A percentile compares a stretch with the other conserved stretches of the same genome.
phyloP scores from a whole-genome alignment of 1,284 basidiomycete species.

The Ganoderma sp. region DNA sequence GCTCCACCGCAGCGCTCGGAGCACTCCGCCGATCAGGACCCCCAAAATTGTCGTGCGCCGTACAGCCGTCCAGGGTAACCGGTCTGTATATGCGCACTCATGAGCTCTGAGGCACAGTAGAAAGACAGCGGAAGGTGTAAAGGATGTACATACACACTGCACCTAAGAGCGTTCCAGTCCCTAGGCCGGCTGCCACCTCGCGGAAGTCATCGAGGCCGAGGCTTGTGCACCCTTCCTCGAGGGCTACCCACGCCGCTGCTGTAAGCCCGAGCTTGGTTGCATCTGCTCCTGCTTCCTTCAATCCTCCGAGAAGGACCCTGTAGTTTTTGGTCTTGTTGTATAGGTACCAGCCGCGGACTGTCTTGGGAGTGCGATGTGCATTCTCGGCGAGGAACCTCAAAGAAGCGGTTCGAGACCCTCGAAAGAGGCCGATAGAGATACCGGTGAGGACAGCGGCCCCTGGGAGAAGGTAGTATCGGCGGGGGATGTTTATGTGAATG shows the following conservation, averaged over 20 bases:
- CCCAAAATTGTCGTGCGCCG: constrained; percentile 60
- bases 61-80: constrained; percentile 59
- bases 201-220: constrained; percentile 53
- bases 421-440: constrained; percentile 67
- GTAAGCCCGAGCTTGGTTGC: constrained; percentile 60
- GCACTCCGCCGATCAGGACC: constrained; percentile 54
- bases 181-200: constrained; percentile 69
- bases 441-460: constrained; percentile 64
- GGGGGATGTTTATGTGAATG: constrained; percentile 47
- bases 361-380: constrained; percentile 78
- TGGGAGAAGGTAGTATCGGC: constrained; percentile 54
- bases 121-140: constrained; percentile 2
- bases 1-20: constrained; percentile 58
- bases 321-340: constrained; percentile 95
- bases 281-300: constrained; percentile 68
- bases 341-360: constrained; percentile 87
- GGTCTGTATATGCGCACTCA: constrained; percentile 51
- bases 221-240: constrained; percentile 66
- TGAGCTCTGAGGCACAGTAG: constrained; percentile 15
- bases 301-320: constrained; percentile 73
- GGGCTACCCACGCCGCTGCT: constrained; percentile 66
- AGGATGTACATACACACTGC: constrained; percentile 61
- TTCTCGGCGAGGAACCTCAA: constrained; percentile 61
- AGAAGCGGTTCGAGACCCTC: constrained; percentile 63
- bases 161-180: constrained; percentile 64